Evolutionary conservation across 805 yeast species (phyloP), one percentile per base, ranked within the genome.

Genomic region (Spathaspora girioi): DNA sequence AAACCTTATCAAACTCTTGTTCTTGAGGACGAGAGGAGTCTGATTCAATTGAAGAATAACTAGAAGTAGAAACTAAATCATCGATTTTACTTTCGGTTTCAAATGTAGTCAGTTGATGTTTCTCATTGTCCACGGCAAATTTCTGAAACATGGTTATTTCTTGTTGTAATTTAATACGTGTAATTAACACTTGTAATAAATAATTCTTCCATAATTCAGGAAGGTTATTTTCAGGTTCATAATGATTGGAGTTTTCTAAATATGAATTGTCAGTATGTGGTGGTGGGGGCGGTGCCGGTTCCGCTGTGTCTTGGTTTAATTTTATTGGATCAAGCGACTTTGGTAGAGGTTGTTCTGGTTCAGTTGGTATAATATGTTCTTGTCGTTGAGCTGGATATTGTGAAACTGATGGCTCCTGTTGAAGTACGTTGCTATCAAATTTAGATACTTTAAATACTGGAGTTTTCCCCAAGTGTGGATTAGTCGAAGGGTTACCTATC

Each of bases 111-210:
- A 18, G 27, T 6, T 10, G 8, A 5, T 23, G 6, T 11, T 20
- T 14, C 5, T 42, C 44, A 7, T 42, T 23, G 14, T 23, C 44
- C 3, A 55, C 50, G 15, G 31, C 11, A 26, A 61, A 48, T 44
- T 60, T 56, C 54, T 71, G 74, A 63, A 66, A 74, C 47, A 64
- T 53, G 29, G 56, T 60, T 51, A 74, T 71, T 50, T 74, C 79
- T 54, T 72, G 77, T 43, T 78, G 60, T 47, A 74, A 60, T 51
- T 67, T 66, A 45, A 74, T 72, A 27, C 79, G 55, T 56, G 67
- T 70, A 29, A 61, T 59, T n/a, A 73, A 51, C 5, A 73, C 77
- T 45, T 62, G 59, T 45, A 59, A 47, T 48, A 74, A 65, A 54
- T 74, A 74, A 18, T 52, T 59, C 43, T 60, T 63, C 79, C 79